Base-by-base conservation (phyloP, 2,329 filamentous ascomycete species). In the Pseudogymnoascus verrucosus region DNA sequence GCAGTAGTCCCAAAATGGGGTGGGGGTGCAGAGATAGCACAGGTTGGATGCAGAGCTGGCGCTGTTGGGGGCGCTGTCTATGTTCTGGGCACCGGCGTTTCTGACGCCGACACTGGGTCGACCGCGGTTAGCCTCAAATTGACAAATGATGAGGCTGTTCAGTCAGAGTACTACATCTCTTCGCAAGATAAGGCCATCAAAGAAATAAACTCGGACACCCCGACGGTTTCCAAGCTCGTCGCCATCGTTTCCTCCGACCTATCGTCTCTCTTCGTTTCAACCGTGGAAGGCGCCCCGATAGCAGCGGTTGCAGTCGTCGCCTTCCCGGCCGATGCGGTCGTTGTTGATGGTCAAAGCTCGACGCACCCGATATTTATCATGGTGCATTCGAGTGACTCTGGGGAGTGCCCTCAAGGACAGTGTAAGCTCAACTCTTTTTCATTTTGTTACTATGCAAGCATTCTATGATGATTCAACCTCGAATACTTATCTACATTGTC, bases 401-500 rank as follows among this genome's bases (percentile, higher is more conserved):
- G 93, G 66, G 93, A 98, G 79, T 98, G 95, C 75, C 93, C 93
- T 26, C 68, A 76, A 67, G 87, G 89, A 77, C 92, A 98, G 86
- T 87, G 93, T 99, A 84, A 91, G 93, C 90, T 65, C 26, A 23
- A 23, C 28, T 66, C 44, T 64, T 65, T 67, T 40, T 40, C 47
- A 26, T 37, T 34, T 65, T 61, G 57, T 67, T 67, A 64, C 44
- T 14, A 6, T 12, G 59, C 62, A 62, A 61, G 70, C 71, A 74
- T 81, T 83, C 81, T 74, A 89, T 92, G 93, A 97, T 98, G 93
- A 96, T 82, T 77, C 78, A 84, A 78, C 76, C 78, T 81, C 77
- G 83, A 96, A 95, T 91, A 93, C 93, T 98, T 98, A 98, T 97
- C 93, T 97, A 98, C 93, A 97, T 98, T 98, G 92, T 90, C 93